Conservation (phyloP, 768 basidiomycete species). For the Podaxis rugospora region DNA sequence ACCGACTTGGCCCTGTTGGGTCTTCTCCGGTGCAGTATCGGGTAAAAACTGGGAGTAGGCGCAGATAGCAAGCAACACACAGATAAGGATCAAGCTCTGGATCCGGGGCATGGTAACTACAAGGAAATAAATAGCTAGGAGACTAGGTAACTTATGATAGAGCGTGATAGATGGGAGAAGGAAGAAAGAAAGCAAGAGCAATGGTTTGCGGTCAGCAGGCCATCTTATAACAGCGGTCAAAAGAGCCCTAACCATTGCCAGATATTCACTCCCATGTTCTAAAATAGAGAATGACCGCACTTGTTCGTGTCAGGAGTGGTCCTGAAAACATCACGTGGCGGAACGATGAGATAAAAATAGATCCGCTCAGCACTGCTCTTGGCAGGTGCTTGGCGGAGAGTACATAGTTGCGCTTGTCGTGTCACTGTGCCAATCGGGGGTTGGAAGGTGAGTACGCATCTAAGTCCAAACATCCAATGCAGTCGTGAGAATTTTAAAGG, state of each 20-base stretch:
- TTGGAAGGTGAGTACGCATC: neutral
- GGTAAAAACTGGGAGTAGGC: slow-evolving; percentile 26
- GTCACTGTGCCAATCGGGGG: neutral
- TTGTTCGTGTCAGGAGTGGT: neutral
- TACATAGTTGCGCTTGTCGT: neutral
- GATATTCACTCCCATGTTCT: neutral
- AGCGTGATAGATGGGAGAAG: neutral
- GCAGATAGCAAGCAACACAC: neutral
- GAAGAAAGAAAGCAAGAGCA: neutral
- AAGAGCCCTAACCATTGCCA: neutral
- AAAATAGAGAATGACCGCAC: neutral
- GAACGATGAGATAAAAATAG: neutral
- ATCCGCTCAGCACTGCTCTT: neutral
- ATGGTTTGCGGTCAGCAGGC: no score
- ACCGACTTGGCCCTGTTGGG: slow-evolving; percentile 57
- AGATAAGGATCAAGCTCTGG: neutral
- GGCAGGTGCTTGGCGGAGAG: neutral
- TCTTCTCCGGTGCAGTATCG: slow-evolving; percentile 39
- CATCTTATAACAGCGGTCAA: neutral
- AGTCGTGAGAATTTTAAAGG: neutral
- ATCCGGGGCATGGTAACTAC: neutral
- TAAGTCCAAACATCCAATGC: neutral
- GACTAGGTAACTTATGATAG: neutral
- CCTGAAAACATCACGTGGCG: neutral
- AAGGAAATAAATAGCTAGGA: neutral